Percentiles rank a stretch among this genome's conserved stretches.
These are phyloP conservation scores for Ophiostoma quercus DNA, from an alignment of 2,329 filamentous ascomycete species.

Conservation along the genomic window DNA sequence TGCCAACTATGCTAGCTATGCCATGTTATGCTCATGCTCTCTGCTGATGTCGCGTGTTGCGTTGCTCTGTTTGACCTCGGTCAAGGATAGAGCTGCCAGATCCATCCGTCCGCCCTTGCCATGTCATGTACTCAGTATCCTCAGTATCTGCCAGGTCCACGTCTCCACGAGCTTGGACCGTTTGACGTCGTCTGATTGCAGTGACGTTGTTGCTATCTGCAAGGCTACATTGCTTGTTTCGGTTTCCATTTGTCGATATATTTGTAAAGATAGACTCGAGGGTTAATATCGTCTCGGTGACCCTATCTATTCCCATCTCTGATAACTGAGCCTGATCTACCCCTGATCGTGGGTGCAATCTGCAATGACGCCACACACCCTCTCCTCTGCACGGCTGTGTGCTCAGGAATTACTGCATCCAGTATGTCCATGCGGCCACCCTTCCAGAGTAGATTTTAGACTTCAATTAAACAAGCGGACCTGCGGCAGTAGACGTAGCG, in stretches of 20 bases:
- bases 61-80: neutral
- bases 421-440: conserved; percentile 7
- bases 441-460: neutral
- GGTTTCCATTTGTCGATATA: neutral
- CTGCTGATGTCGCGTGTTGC: neutral
- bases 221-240: neutral
- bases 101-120: neutral
- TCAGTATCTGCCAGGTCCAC: neutral
- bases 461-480: neutral
- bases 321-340: neutral
- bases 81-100: neutral
- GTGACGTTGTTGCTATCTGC: neutral
- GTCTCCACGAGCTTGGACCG: neutral
- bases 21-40: neutral
- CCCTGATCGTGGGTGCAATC: neutral
- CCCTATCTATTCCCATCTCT: neutral
- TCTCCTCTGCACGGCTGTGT: neutral
- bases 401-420: neutral
- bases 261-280: neutral
- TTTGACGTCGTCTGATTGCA: neutral
- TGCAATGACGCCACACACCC: neutral
- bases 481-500: neutral
- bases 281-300: neutral
- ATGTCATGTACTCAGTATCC: neutral
- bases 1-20: neutral